Percentiles rank a stretch among this genome's conserved stretches.
These are phyloP conservation scores for Colletotrichum kahawae DNA, from an alignment of 2,329 filamentous ascomycete genomes.

Conservation along the genomic window DNA sequence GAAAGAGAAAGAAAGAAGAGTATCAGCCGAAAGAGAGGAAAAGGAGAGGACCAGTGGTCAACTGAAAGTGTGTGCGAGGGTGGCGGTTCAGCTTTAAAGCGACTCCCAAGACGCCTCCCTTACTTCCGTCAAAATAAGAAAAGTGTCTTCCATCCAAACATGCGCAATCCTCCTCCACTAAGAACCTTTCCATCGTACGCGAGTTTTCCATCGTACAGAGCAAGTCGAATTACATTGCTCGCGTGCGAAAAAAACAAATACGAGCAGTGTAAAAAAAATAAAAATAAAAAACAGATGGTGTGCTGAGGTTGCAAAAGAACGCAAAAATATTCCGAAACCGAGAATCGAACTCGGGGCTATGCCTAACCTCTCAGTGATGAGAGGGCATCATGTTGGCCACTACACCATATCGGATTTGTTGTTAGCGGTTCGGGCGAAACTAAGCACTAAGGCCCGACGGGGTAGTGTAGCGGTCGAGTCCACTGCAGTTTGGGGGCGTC, in stretches of 20 bases:
- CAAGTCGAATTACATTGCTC: background rate
- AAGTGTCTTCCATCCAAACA: background rate
- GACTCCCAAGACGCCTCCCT: too few species aligned
- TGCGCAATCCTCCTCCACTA: fast-evolving
- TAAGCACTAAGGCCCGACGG: fast-evolving
- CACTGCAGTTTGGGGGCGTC: background rate
- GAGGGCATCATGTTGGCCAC: conserved; percentile 20
- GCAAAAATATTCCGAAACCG: background rate
- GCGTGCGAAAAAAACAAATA: background rate
- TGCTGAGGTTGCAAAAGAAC: fast-evolving
- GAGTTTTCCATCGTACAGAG: background rate
- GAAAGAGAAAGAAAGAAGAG: too few species aligned
- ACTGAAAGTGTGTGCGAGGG: too few species aligned
- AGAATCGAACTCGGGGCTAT: conserved; percentile 19
- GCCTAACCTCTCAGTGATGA: background rate
- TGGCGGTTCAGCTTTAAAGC: too few species aligned
- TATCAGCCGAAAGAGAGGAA: too few species aligned
- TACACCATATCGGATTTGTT: conserved; percentile 13
- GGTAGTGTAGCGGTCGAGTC: background rate
- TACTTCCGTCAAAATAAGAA: too few species aligned
- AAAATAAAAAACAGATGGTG: too few species aligned
- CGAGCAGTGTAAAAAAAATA: too few species aligned
- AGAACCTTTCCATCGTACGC: background rate
- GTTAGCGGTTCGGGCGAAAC: fast-evolving
- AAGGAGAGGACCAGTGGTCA: too few species aligned